phyloP scores from a whole-genome alignment of 768 basidiomycete species.

The Mycena filopes region DNA sequence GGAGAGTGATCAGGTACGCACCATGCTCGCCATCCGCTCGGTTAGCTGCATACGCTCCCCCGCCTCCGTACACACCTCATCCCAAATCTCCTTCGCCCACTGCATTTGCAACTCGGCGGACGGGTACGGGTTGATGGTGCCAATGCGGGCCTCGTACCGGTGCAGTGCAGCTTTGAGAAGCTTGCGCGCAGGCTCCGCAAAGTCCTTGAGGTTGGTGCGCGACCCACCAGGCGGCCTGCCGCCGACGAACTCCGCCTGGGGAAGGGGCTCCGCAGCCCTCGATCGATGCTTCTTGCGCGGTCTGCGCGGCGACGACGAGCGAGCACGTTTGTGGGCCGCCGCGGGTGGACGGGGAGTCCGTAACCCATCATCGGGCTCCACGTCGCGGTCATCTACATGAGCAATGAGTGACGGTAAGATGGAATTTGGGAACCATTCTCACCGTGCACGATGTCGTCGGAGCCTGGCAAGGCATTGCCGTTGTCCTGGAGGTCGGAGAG shows the following conservation, averaged over 20 bases:
- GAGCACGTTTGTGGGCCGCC: not conserved
- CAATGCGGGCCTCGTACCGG: slow-evolving; percentile 13
- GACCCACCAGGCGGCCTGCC: slow-evolving; percentile 16
- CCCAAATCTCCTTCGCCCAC: slow-evolving; percentile 22
- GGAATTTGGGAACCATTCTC: too few relatives aligned
- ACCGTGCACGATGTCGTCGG: too few relatives aligned
- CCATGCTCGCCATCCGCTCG: slow-evolving; percentile 21
- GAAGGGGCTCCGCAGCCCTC: not conserved
- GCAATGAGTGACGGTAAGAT: too few relatives aligned
- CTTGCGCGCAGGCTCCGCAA: not conserved
- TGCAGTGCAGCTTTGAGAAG: slow-evolving; percentile 12
- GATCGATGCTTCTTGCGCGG: not conserved
- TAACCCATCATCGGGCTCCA: not conserved
- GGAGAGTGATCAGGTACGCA: not conserved
- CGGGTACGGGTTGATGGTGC: not conserved
- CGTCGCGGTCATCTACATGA: not conserved
- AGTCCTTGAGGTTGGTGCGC: slow-evolving; percentile 16
- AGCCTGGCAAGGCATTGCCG: not conserved
- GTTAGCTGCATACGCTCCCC: slow-evolving; percentile 8
- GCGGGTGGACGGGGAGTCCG: not conserved
- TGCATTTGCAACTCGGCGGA: not conserved
- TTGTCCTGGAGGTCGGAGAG: not conserved
- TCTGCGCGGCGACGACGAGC: not conserved
- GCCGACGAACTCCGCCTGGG: slow-evolving; percentile 7
- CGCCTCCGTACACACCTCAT: slow-evolving; percentile 3